Conservation (phyloP, 805 yeast species). For the Huiozyma naganishii region DNA sequence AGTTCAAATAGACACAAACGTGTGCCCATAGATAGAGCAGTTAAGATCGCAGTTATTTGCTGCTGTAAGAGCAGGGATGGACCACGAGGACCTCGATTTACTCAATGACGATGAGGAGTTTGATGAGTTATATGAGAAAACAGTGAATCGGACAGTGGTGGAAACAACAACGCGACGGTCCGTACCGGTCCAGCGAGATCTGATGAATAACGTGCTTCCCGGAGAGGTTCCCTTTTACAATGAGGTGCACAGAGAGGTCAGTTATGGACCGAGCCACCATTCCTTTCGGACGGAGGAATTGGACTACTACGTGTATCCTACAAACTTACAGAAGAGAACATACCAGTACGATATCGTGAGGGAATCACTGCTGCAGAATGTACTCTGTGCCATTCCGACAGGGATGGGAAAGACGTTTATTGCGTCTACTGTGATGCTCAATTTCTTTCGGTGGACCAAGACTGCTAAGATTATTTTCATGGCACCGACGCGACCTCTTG, state of each 20-base stretch:
- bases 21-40: too few relatives aligned
- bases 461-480: constrained; percentile 74
- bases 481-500: constrained; percentile 96
- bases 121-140: constrained; percentile 24
- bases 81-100: constrained; percentile 11
- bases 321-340: constrained; percentile 73
- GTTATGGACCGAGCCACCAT: constrained; percentile 41
- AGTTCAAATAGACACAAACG: too few relatives aligned
- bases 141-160: constrained; percentile 24
- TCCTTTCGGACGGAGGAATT: constrained; percentile 32
- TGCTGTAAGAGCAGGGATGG: background rate
- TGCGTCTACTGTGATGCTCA: constrained; percentile 88
- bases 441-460: constrained; percentile 78
- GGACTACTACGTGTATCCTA: constrained; percentile 62
- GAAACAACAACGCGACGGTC: constrained; percentile 24
- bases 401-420: constrained; percentile 96
- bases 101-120: constrained; percentile 24
- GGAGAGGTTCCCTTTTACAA: constrained; percentile 27
- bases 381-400: constrained; percentile 87
- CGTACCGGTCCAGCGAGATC: constrained; percentile 28
- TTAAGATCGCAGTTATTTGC: too few relatives aligned
- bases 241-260: constrained; percentile 28
- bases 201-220: constrained; percentile 24
- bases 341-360: constrained; percentile 77
- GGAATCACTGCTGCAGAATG: constrained; percentile 59